Base-by-base conservation (phyloP, 2,329 filamentous ascomycete genomes). In the Aspergillus phoenicis region DNA sequence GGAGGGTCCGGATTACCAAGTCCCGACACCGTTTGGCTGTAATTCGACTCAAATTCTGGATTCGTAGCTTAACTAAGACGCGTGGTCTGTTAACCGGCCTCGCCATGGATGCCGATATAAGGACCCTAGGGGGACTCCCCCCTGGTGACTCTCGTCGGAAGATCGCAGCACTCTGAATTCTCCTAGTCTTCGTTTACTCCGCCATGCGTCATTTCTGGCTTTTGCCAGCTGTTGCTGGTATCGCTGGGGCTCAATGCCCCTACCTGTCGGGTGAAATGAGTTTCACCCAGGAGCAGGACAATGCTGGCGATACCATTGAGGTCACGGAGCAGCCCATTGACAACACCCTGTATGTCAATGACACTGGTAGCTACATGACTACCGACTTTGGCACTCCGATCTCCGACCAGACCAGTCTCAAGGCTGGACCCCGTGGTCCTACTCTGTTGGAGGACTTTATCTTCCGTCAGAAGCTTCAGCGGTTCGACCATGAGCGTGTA, bases 371-470 rank as follows among this genome's bases (percentile, higher is more conserved):
- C 2, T 88, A 77, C 71, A 73, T 89, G 66, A 91, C 89, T 1
- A 85, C 84, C 30, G 89, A 91, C 70, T 85, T 85, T 28, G 89
- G 89, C 8, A 87, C 85, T 0, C 88, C 87, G 0, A 87, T 91
- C 45, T 80, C 80, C 49, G 89, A 91, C 28, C 87, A 89, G 68
- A 80, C 83, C 63, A 89, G 86, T 66, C 75, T 91, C 41, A 88
- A 82, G 67, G 87, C 84, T 15, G 89, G 89, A 2, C 80, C 83
- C 5, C 81, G 88, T 48, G 89, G 89, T 1, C 84, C 89, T 2
- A 88, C 87, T 1, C 78, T 91, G 13, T 77, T 91, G 1, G 89
- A 91, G 69, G 89, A 91, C 70, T 90, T 89, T 54, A 86, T 89
- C 63, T 88, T 90, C 70, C 83, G 88, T 26, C 88, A 91, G 69